Evolutionary conservation across 768 basidiomycete species (phyloP).

Genomic region (Hygrocybe punicea): DNA sequence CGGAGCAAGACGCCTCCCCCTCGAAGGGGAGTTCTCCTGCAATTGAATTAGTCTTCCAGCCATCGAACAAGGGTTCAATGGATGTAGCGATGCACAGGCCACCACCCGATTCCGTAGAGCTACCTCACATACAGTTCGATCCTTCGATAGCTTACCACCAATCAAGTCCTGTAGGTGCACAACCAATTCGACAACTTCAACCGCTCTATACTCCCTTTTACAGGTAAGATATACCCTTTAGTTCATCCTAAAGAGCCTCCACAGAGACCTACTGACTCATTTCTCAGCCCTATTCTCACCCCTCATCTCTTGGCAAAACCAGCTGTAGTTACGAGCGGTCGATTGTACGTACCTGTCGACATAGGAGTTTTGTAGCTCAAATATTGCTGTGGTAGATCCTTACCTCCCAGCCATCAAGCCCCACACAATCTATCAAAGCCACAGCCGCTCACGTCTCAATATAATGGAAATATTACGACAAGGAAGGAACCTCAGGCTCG

Average conservation of each 20-base stretch:
- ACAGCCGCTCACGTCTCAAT: background rate
- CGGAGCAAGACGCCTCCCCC: constrained; percentile 5
- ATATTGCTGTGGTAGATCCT: background rate
- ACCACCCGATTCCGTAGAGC: background rate
- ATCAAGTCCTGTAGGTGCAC: constrained; percentile 16
- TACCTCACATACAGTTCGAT: constrained; percentile 38
- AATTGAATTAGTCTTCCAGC: constrained; percentile 20
- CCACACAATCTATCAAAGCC: background rate
- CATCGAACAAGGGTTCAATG: constrained; percentile 26
- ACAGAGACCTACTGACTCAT: background rate
- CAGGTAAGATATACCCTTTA: constrained; percentile 40
- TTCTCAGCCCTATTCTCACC: constrained; percentile 41
- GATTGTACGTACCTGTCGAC: background rate
- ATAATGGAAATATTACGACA: background rate
- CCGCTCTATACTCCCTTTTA: constrained; percentile 40
- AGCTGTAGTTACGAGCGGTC: background rate
- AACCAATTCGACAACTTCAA: constrained; percentile 3
- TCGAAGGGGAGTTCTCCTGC: background rate
- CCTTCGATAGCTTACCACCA: constrained; percentile 46
- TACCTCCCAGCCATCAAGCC: background rate
- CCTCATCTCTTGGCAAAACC: constrained; percentile 10
- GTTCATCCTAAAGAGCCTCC: background rate
- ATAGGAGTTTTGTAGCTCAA: background rate
- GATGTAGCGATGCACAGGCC: background rate
- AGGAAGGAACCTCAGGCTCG: too few species aligned